Evolutionary conservation across 768 basidiomycete genomes (phyloP).

Genomic region (Austroboletus eburneus): DNA sequence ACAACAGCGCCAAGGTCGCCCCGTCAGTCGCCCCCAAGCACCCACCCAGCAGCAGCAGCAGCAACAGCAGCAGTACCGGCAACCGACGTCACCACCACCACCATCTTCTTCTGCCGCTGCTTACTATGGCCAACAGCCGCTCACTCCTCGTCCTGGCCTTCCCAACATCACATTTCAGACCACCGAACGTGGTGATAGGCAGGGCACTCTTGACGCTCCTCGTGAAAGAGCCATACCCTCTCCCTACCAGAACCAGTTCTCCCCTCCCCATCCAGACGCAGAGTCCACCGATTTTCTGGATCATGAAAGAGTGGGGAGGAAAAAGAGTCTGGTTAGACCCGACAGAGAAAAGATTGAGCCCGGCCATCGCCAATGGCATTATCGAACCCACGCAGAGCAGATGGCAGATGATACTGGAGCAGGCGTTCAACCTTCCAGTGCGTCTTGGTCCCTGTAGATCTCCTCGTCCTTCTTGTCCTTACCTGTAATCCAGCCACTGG

Average conservation of each 20-base stretch:
- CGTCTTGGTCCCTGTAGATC: slow-evolving; percentile 31
- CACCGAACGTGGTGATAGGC: slow-evolving; percentile 66
- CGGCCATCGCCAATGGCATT: slow-evolving; percentile 91
- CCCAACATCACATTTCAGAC: slow-evolving; percentile 66
- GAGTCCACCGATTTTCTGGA: slow-evolving; percentile 37
- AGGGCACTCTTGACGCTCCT: slow-evolving; percentile 50
- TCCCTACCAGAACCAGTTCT: slow-evolving; percentile 44
- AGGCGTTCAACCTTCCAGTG: slow-evolving; percentile 79
- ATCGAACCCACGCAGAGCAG: slow-evolving; percentile 80
- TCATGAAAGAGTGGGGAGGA: slow-evolving; percentile 58
- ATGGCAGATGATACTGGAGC: slow-evolving; percentile 67
- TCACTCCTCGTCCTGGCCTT: slow-evolving; percentile 17
- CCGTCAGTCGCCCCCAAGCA: slow-evolving; percentile 30
- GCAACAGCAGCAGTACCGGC: slow-evolving; percentile 22
- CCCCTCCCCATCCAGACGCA: slow-evolving; percentile 35
- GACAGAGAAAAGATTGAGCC: slow-evolving; percentile 97
- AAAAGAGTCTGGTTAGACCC: slow-evolving; percentile 89
- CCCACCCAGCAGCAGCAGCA: too few relatives aligned
- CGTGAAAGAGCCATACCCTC: slow-evolving; percentile 45
- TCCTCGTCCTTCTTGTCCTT: slow-evolving; percentile 1
- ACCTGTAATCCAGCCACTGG: slow-evolving; percentile 56
- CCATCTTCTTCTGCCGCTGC: slow-evolving; percentile 14
- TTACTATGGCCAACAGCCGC: slow-evolving; percentile 17
- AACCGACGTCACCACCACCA: slow-evolving; percentile 18
- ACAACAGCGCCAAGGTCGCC: slow-evolving; percentile 34